Conservation (phyloP, 257 asterid genomes). For the Salvia miltiorrhiza region DNA sequence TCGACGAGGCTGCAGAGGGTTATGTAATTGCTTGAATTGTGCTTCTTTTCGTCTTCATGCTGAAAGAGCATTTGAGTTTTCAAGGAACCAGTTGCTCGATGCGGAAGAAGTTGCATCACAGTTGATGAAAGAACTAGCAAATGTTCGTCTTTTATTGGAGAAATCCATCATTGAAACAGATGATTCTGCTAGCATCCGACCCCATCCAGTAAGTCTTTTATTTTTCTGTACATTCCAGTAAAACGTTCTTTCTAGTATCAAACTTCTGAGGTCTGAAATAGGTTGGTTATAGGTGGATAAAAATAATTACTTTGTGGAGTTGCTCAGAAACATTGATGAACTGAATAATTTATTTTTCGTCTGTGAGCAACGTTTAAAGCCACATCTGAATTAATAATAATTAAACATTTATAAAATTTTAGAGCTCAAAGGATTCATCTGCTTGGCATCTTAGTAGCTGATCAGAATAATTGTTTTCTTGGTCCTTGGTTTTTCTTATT, state of each 20-base stretch:
- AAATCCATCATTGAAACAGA: constrained; percentile 26
- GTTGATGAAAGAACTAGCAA: constrained; percentile 61
- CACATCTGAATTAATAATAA: no score
- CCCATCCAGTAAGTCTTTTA: constrained; percentile 38
- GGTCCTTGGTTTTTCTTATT: not conserved
- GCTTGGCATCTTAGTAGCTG: not conserved
- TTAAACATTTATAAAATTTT: not conserved
- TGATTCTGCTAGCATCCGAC: constrained; percentile 24
- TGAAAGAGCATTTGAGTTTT: constrained; percentile 74
- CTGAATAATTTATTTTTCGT: not conserved
- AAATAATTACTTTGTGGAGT: no score
- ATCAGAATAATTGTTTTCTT: not conserved
- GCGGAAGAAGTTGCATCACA: constrained; percentile 66
- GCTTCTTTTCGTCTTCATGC: constrained; percentile 85
- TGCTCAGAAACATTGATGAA: not conserved
- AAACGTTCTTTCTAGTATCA: not conserved
- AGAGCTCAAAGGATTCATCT: not conserved
- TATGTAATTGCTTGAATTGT: constrained; percentile 76
- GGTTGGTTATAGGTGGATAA: not conserved
- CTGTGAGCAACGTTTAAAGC: no score
- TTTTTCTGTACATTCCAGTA: not conserved
- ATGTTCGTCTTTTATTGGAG: constrained; percentile 54
- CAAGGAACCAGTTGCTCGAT: constrained; percentile 76
- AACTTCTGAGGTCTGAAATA: constrained; percentile 1
- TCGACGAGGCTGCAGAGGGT: constrained; percentile 80